Conservation (phyloP, 192 early-diverging fungal species). For the Spizellomyces sp. region DNA sequence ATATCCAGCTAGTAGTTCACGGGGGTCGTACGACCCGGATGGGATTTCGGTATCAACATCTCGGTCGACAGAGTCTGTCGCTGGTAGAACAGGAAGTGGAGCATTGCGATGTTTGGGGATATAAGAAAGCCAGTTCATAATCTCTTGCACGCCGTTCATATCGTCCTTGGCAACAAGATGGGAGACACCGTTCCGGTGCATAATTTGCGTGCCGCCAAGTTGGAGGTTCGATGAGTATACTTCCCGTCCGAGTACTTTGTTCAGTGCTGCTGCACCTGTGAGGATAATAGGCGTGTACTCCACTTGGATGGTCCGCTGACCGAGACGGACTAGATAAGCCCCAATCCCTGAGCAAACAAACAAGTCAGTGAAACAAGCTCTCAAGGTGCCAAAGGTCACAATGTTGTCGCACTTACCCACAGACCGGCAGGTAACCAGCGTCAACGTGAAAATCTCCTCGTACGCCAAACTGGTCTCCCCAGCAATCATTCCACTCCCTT, state of each 20-base stretch:
- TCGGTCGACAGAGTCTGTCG: conserved; percentile 78
- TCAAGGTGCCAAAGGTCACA: no score
- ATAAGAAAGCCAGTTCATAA: conserved; percentile 92
- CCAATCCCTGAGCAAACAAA: conserved; percentile 67
- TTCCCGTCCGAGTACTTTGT: conserved; percentile 97
- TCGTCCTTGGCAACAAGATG: conserved; percentile 96
- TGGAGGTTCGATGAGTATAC: conserved; percentile 98
- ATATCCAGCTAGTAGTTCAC: conserved; percentile 81
- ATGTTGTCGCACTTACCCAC: conserved; percentile 53
- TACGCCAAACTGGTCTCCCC: conserved; percentile 95
- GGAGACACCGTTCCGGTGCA: conserved; percentile 99
- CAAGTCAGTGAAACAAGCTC: no score
- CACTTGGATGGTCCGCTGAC: conserved; percentile 95
- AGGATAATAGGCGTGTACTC: conserved; percentile 98
- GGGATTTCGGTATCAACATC: conserved; percentile 79
- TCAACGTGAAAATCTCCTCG: conserved; percentile 96
- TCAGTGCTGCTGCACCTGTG: conserved; percentile 94
- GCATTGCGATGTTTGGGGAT: conserved; percentile 77
- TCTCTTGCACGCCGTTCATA: conserved; percentile 88
- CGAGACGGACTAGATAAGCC: conserved; percentile 97
- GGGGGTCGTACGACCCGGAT: conserved; percentile 86
- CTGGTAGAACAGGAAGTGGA: conserved; percentile 55
- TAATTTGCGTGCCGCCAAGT: conserved; percentile 98
- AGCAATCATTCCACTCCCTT: conserved; percentile 96
- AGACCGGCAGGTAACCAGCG: conserved; percentile 95